phyloP scores from a whole-genome alignment of 441 rosid genomes.

The Lepidium campestre region DNA sequence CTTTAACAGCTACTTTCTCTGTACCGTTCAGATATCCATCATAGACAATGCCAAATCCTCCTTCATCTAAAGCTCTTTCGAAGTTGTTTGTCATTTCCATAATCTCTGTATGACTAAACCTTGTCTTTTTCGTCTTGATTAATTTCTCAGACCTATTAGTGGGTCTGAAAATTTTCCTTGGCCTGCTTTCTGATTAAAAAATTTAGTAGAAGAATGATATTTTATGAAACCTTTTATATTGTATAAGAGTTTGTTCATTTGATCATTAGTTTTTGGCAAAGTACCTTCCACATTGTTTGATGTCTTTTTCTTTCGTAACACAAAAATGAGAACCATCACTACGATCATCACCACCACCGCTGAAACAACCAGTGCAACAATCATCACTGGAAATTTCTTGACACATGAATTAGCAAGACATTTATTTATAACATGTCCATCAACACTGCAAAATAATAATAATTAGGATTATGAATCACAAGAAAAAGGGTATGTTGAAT shows the following conservation, averaged over 20 bases:
- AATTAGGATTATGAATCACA: not conserved
- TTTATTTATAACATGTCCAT: not conserved
- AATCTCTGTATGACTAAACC: conserved; percentile 22
- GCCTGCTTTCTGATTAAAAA: not conserved
- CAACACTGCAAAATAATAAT: not conserved
- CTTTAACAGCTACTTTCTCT: conserved; percentile 30
- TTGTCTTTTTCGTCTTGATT: conserved; percentile 15
- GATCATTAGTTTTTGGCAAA: not conserved
- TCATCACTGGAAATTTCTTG: not conserved
- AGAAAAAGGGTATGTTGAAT: not conserved
- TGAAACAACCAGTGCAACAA: not conserved
- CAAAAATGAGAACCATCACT: not conserved
- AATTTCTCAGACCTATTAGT: not conserved
- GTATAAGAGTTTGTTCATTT: not conserved
- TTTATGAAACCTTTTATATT: no score
- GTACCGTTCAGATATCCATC: conserved; percentile 23
- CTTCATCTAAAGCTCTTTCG: conserved; percentile 26
- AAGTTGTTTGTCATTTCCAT: conserved; percentile 26
- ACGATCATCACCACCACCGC: not conserved
- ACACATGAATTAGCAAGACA: conserved; percentile 10
- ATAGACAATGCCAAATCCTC: conserved; percentile 40
- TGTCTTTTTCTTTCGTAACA: not conserved
- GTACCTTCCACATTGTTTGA: not conserved
- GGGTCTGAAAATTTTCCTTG: not conserved
- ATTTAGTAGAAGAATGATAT: not conserved